Percentiles rank a stretch among this genome's conserved stretches.
Conservation (phyloP, 768 basidiomycete genomes). For the Agaricus blazei region DNA sequence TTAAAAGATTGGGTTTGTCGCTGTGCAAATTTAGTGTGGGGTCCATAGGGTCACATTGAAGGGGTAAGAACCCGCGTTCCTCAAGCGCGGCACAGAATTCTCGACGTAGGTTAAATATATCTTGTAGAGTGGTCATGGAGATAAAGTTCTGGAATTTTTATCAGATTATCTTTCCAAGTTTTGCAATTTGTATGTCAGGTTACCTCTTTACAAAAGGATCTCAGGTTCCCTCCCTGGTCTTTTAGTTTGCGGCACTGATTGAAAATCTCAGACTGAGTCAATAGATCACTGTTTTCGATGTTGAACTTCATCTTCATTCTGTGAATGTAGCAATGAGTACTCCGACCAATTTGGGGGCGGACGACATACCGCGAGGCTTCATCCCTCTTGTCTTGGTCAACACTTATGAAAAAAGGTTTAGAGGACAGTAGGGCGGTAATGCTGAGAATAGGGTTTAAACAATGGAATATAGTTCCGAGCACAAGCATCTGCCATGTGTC, state of each 20-base stretch:
- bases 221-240: constrained; percentile 46
- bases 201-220: constrained; percentile 71
- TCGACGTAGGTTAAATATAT: constrained; percentile 69
- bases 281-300: constrained; percentile 72
- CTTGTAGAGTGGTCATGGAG: constrained; percentile 64
- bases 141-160: constrained; percentile 62
- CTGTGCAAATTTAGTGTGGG: constrained; percentile 60
- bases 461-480: constrained; percentile 77
- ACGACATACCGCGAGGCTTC: constrained; percentile 61
- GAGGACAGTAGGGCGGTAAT: constrained; percentile 81
- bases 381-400: constrained; percentile 72
- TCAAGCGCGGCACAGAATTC: constrained; percentile 72
- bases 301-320: constrained; percentile 74
- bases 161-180: background rate
- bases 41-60: constrained; percentile 37
- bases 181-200: background rate
- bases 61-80: constrained; percentile 64
- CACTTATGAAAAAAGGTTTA: constrained; percentile 80
- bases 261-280: constrained; percentile 79
- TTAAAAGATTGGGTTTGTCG: constrained; percentile 68
- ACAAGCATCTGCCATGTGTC: constrained; percentile 69
- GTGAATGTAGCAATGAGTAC: background rate
- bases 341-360: background rate
- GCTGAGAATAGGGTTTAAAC: constrained; percentile 76
- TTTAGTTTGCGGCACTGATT: constrained; percentile 52